Percentiles rank a stretch among this genome's conserved stretches.
phyloP scores from a whole-genome alignment of 306 rosid genomes.

The Citrullus colocynthis region DNA sequence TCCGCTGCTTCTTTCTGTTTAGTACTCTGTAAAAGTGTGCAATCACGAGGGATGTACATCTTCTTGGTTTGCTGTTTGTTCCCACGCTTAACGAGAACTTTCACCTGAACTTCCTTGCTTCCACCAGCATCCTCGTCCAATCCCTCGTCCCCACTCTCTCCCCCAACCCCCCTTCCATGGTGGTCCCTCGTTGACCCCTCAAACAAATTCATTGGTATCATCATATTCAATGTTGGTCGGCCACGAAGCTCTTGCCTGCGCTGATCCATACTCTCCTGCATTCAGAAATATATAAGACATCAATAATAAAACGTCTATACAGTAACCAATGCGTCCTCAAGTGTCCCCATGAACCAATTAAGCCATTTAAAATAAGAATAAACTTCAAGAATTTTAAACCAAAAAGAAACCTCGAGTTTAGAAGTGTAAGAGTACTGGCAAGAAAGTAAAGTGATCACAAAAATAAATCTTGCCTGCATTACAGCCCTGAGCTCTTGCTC shows the following conservation, averaged over 20 bases:
- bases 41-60: slow-evolving; percentile 85
- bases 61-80: slow-evolving; percentile 94
- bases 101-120: slow-evolving; percentile 83
- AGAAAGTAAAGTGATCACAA: background rate
- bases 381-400: background rate
- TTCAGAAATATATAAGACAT: slow-evolving; percentile 1
- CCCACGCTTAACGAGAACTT: slow-evolving; percentile 98
- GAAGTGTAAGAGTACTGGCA: background rate
- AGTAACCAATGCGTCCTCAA: background rate
- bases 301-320: no score
- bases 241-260: slow-evolving; percentile 80
- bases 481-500: slow-evolving; percentile 93
- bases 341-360: background rate
- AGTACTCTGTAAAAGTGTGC: slow-evolving; percentile 88
- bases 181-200: slow-evolving; percentile 87
- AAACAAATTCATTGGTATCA: slow-evolving; percentile 85
- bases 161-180: slow-evolving; percentile 63
- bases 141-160: slow-evolving; percentile 89
- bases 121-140: slow-evolving; percentile 62
- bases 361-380: background rate
- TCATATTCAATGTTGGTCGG: slow-evolving; percentile 88
- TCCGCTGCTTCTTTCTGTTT: slow-evolving; percentile 99
- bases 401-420: background rate
- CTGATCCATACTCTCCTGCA: slow-evolving; percentile 98
- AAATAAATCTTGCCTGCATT: slow-evolving; percentile 48